Evolutionary conservation across 495 filamentous ascomycete species (phyloP).

Genomic region (Trichoderma gamsii): DNA sequence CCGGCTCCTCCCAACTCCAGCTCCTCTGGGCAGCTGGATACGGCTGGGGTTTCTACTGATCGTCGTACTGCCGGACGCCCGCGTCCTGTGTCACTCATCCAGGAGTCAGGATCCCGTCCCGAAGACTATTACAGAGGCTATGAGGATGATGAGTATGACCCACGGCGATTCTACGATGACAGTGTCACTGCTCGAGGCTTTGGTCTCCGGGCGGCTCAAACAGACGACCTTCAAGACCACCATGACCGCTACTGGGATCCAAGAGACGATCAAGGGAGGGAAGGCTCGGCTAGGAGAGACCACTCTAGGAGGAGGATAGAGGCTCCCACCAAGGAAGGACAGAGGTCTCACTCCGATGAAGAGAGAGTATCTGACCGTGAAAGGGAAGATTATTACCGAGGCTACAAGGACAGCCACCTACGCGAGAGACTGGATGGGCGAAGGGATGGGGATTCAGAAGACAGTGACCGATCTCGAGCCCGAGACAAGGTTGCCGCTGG

Average conservation of each 20-base stretch:
- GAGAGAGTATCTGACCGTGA: constrained; percentile 21
- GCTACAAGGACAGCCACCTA: constrained; percentile 21
- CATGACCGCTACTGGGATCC: constrained; percentile 16
- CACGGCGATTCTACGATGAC: constrained; percentile 31
- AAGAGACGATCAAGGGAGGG: constrained; percentile 22
- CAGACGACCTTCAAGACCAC: constrained; percentile 23
- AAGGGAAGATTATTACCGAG: constrained; percentile 26
- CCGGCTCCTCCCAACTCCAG: constrained; percentile 31
- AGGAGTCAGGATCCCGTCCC: constrained; percentile 36
- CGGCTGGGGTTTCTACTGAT: constrained; percentile 29
- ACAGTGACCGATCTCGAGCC: constrained; percentile 23
- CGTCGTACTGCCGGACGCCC: constrained; percentile 25
- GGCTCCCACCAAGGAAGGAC: constrained; percentile 22
- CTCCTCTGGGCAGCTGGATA: not conserved
- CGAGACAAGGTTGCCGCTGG: constrained; percentile 33
- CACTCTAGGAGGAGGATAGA: constrained; percentile 3
- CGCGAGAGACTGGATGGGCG: constrained; percentile 2
- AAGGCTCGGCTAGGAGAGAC: constrained; percentile 2
- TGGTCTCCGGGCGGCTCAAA: constrained; percentile 34
- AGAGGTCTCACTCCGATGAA: constrained; percentile 15
- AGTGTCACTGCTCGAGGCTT: constrained; percentile 37
- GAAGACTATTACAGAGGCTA: constrained; percentile 39
- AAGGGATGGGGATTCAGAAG: constrained; percentile 21
- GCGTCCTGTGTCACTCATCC: constrained; percentile 43
- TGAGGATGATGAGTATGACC: constrained; percentile 29